phyloP scores from a whole-genome alignment of 2,329 filamentous ascomycete species.

The Xylariaceae sp. region DNA sequence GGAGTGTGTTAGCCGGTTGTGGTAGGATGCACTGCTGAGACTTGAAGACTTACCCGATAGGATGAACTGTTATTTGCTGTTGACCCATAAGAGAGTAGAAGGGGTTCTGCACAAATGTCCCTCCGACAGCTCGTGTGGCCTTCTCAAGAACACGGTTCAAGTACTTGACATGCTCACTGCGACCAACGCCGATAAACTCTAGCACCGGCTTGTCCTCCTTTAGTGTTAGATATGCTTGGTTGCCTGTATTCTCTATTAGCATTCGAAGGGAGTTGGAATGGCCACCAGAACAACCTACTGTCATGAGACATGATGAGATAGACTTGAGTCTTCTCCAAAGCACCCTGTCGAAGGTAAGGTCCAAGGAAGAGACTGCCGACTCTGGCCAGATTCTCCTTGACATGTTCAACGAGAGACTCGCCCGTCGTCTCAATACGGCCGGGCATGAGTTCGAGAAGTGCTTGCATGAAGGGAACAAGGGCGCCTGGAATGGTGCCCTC shows the following conservation, averaged over 20 bases:
- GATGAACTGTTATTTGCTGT: slow-evolving; percentile 60
- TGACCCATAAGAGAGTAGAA: slow-evolving; percentile 51
- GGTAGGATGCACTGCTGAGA: not conserved
- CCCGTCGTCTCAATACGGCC: slow-evolving; percentile 38
- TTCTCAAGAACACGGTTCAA: slow-evolving; percentile 48
- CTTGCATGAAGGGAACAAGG: slow-evolving; percentile 50
- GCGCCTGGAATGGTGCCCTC: slow-evolving; percentile 57
- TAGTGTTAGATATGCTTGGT: slow-evolving; percentile 55
- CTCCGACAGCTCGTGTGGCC: slow-evolving; percentile 53
- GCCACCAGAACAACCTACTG: slow-evolving; percentile 33
- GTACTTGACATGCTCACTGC: slow-evolving; percentile 48
- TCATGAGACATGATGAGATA: slow-evolving; percentile 65
- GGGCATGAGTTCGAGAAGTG: slow-evolving; percentile 50
- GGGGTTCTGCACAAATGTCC: slow-evolving; percentile 54
- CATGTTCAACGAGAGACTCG: slow-evolving; percentile 35
- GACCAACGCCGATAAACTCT: slow-evolving; percentile 54
- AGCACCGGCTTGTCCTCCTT: slow-evolving; percentile 55
- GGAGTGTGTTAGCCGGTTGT: slow-evolving; percentile 8
- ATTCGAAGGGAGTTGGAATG: not conserved
- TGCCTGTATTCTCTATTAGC: slow-evolving; percentile 33
- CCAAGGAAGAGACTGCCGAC: slow-evolving; percentile 52
- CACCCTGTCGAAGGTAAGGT: slow-evolving; percentile 50
- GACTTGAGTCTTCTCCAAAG: slow-evolving; percentile 54
- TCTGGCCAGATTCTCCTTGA: slow-evolving; percentile 44
- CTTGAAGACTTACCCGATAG: slow-evolving; percentile 47